A percentile compares a stretch with the other conserved stretches of the same genome.
These are phyloP conservation scores for Porogramme epimiltina DNA, from an alignment of 1,284 basidiomycete species.

Conservation along the genomic window DNA sequence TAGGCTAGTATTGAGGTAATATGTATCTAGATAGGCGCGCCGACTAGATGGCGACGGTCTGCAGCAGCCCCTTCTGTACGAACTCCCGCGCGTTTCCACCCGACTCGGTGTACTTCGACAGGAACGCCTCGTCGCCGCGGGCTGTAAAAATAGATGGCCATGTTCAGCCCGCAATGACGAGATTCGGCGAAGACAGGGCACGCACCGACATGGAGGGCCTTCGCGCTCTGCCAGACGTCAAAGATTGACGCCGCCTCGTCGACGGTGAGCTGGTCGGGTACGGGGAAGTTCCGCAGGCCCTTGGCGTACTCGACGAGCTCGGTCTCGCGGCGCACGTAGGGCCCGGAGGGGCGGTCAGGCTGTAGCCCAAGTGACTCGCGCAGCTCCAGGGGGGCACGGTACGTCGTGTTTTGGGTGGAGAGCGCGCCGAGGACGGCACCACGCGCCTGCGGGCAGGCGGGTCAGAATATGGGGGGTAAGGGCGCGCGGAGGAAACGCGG, in stretches of 20 bases:
- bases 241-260: constrained; percentile 69
- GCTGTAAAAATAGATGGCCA: background rate
- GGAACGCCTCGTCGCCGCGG: constrained; percentile 59
- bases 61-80: constrained; percentile 69
- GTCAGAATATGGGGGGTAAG: constrained; percentile 21
- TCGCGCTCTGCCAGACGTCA: constrained; percentile 68
- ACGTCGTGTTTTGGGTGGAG: constrained; percentile 56
- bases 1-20: constrained; percentile 4
- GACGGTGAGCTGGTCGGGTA: constrained; percentile 60
- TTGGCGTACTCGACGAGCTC: constrained; percentile 50
- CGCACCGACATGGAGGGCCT: constrained; percentile 51
- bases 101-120: constrained; percentile 73
- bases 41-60: constrained; percentile 27
- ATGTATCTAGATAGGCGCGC: constrained; percentile 2
- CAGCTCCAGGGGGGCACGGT: constrained; percentile 59
- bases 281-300: constrained; percentile 54
- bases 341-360: constrained; percentile 39
- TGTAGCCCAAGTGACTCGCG: constrained; percentile 52
- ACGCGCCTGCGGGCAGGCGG: constrained; percentile 40
- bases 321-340: constrained; percentile 52
- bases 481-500: too few relatives aligned
- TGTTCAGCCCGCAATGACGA: background rate
- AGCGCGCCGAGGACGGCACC: constrained; percentile 72
- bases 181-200: constrained; percentile 2
- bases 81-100: constrained; percentile 75